Evolutionary conservation across 441 rosid species (phyloP), one percentile per base, ranked within the genome.

Genomic region (Euphorbia celastroides): DNA sequence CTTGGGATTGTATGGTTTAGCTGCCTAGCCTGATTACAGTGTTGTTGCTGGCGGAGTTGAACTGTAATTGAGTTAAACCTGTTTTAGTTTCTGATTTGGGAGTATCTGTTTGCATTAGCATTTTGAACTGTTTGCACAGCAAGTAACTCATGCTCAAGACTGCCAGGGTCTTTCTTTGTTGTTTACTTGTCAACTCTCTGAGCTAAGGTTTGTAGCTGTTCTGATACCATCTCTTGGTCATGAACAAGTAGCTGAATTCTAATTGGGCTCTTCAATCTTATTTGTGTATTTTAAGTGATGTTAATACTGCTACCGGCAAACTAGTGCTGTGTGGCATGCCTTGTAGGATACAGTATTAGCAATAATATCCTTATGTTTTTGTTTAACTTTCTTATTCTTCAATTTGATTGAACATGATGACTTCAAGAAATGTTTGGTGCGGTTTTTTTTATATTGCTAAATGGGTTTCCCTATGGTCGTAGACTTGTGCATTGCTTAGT

Each of bases 401-500:
- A 56, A 41, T 62, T 36, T 55, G 52, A 27, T 66, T 36, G 25
- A 36, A 44, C 60, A 65, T 25, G 62, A 25, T 59, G 14, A 55
- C 26, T 17, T 34, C 38, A 2, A 20, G 42, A 38, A 25, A 26
- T 36, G 4, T 28, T 32, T 5, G 14, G 14, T 31, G 12, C n/a
- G 6, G 48, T 30, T 62, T 14, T 42, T 62, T 11, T 42, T 48
- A 26, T 63, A 16, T 42, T 48, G 5, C 32, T 48, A 9, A 2
- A 9, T 42, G 20, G 20, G 17, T 42, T 52, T 22, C 27, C 60
- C 60, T 26, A 16, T 6, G 28, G 36, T 56, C 12, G 28, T 27
- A 56, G 30, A 10, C 34, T 27, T 56, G 60, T 27, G 36, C 7
- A 2, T 7, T 26, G 34, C 5, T 10, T 11, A 55, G 23, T 55